Evolutionary conservation across 2,329 filamentous ascomycete genomes (phyloP).

Genomic region (Fonsecaea monophora): DNA sequence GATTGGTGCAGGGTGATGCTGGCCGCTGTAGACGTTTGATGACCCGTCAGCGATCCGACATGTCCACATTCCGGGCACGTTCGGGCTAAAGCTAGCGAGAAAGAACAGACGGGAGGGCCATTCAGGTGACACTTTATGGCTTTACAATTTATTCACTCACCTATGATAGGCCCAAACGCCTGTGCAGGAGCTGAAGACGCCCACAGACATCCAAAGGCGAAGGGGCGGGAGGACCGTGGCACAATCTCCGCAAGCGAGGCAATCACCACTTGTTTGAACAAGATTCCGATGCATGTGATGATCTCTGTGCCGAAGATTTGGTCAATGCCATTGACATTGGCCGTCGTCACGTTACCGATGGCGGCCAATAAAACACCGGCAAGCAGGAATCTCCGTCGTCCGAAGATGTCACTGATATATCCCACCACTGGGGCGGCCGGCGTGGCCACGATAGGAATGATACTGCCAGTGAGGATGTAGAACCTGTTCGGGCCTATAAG

Average conservation of each 20-base stretch:
- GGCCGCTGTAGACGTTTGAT: not conserved
- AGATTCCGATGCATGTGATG: not conserved
- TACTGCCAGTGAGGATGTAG: not conserved
- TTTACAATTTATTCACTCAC: no score
- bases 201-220: slow-evolving; percentile 11
- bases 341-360: not conserved
- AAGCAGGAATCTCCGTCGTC: slow-evolving; percentile 3
- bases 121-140: no score
- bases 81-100: no score
- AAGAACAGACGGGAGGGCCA: no score
- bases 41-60: not conserved
- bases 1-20: slow-evolving; percentile 2
- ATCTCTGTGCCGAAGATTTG: slow-evolving; percentile 9
- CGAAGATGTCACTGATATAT: slow-evolving; percentile 9
- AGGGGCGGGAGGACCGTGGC: not conserved
- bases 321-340: not conserved
- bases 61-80: no score
- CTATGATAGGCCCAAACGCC: not conserved
- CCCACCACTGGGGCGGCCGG: not conserved
- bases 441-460: not conserved
- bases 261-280: slow-evolving; percentile 4
- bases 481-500: no score
- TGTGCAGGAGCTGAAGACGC: slow-evolving; percentile 4
- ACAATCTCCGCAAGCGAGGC: slow-evolving; percentile 6
- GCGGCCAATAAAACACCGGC: not conserved